Conservation (phyloP, 306 rosid species). For the Prunus kanzakura region DNA sequence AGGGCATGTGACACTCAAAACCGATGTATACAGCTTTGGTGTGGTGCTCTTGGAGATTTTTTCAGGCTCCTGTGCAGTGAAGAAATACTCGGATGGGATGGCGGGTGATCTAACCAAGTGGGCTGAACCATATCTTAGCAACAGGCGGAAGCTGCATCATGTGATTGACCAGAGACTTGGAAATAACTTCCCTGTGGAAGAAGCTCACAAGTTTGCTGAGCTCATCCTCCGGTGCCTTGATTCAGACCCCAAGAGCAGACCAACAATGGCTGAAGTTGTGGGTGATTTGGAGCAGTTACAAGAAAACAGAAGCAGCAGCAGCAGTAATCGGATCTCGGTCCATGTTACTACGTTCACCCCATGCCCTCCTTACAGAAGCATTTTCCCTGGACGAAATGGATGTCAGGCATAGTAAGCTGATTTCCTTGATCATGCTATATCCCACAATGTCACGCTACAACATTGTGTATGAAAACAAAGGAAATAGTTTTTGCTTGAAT, state of each 20-base stretch:
- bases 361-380: constrained; percentile 16
- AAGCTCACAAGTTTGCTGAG: constrained; percentile 29
- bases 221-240: constrained; percentile 33
- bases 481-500: not conserved
- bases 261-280: constrained; percentile 39
- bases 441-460: not conserved
- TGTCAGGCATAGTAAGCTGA: not conserved
- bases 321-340: not conserved
- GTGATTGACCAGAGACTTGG: constrained; percentile 33
- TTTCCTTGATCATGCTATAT: not conserved
- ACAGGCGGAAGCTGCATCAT: constrained; percentile 4
- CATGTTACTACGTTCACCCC: not conserved
- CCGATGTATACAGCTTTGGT: constrained; percentile 48
- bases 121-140: constrained; percentile 30
- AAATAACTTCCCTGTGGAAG: constrained; percentile 25
- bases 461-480: not conserved
- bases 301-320: not conserved
- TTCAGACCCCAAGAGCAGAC: constrained; percentile 22
- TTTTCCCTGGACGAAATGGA: not conserved
- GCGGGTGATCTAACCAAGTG: constrained; percentile 31
- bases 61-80: constrained; percentile 29
- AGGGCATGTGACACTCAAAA: constrained; percentile 45
- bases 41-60: constrained; percentile 48
- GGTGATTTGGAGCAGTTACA: constrained; percentile 26
- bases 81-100: constrained; percentile 31